These are phyloP conservation scores for Aspergillus haitiensis DNA, from an alignment of 495 filamentous ascomycete species.

Conservation along the genomic window DNA sequence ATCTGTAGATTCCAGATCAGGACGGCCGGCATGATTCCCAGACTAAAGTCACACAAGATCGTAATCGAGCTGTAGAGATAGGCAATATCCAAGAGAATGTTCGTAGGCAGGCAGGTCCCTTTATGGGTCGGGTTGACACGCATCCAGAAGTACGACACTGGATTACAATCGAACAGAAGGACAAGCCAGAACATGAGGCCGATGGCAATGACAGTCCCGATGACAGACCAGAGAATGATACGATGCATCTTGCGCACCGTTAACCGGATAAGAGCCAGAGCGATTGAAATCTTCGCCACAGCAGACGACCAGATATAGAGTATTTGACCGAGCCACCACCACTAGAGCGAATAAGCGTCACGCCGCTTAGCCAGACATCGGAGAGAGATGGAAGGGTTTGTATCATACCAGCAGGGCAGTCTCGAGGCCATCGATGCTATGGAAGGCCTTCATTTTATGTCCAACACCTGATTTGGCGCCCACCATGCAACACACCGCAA, in stretches of 20 bases:
- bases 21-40: slow-evolving; percentile 4
- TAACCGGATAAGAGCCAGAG: slow-evolving; percentile 10
- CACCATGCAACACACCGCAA: too few species aligned
- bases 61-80: slow-evolving; percentile 11
- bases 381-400: background rate
- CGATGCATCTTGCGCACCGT: slow-evolving; percentile 5
- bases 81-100: background rate
- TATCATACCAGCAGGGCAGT: slow-evolving; percentile 5
- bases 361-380: background rate
- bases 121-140: slow-evolving; percentile 1
- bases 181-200: too few species aligned
- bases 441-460: too few species aligned
- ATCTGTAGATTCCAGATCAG: slow-evolving; percentile 16
- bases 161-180: too few species aligned
- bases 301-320: slow-evolving; percentile 7
- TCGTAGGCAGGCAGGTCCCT: slow-evolving; percentile 1
- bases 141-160: slow-evolving; percentile 1
- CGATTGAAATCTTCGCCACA: slow-evolving; percentile 13
- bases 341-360: slow-evolving; percentile 2
- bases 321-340: slow-evolving; percentile 17
- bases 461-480: too few species aligned
- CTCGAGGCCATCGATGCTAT: background rate
- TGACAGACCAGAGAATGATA: slow-evolving; percentile 4
- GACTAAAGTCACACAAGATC: slow-evolving; percentile 8
- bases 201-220: background rate